These are phyloP conservation scores for Wickerhamomyces alni DNA, from an alignment of 805 yeast genomes.

Conservation along the genomic window DNA sequence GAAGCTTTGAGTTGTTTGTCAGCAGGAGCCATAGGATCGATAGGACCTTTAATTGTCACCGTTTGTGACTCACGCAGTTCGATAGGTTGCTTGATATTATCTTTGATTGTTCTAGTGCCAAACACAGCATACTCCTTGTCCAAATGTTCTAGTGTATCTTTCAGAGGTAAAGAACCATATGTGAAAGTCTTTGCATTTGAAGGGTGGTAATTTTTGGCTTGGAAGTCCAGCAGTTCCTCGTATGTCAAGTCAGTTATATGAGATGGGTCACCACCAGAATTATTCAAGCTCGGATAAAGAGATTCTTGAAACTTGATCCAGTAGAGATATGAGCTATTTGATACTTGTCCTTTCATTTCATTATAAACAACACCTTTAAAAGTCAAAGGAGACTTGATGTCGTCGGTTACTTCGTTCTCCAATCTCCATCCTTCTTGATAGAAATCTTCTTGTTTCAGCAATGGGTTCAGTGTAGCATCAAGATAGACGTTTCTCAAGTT, in stretches of 20 bases:
- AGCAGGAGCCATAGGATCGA: constrained; percentile 66
- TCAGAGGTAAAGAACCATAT: constrained; percentile 73
- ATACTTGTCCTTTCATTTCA: constrained; percentile 97
- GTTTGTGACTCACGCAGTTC: constrained; percentile 27
- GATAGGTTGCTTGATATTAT: constrained; percentile 19
- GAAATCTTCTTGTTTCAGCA: constrained; percentile 74
- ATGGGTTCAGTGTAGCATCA: constrained; percentile 81
- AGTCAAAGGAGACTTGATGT: constrained; percentile 51
- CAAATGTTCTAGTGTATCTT: constrained; percentile 51
- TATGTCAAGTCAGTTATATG: constrained; percentile 69
- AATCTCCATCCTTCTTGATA: constrained; percentile 97
- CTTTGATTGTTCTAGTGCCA: constrained; percentile 43
- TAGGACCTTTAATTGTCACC: constrained; percentile 59
- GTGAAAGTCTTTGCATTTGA: constrained; percentile 83
- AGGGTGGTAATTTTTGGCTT: constrained; percentile 75
- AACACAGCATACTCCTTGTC: constrained; percentile 43
- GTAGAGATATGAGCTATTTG: constrained; percentile 79
- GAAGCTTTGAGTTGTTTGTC: constrained; percentile 75
- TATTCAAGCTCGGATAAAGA: constrained; percentile 77
- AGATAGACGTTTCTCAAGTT: constrained; percentile 85
- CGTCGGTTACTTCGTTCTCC: constrained; percentile 60
- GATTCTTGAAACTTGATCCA: constrained; percentile 81
- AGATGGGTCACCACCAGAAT: constrained; percentile 92
- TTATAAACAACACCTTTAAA: constrained; percentile 97
- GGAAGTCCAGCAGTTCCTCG: constrained; percentile 75